Evolutionary conservation across 164 flowering plant genomes (phyloP).

Genomic region (Taxillus chinensis): DNA sequence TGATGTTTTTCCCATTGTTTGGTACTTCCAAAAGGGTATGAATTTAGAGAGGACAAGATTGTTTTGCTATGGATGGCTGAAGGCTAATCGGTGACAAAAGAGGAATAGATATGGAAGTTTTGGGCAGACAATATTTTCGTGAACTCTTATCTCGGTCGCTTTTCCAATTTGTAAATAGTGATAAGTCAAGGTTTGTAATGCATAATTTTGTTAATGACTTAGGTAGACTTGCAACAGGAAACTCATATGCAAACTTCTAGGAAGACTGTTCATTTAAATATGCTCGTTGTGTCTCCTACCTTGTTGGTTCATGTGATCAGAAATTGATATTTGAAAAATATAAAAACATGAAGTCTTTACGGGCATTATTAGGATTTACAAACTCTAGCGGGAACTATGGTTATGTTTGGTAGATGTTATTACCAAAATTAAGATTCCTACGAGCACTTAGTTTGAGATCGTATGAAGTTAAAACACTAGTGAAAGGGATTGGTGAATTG

Average conservation of each 20-base stretch:
- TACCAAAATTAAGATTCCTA: no score
- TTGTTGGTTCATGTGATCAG: neutral
- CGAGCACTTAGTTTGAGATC: no score
- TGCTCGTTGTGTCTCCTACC: constrained; percentile 6
- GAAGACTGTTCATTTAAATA: no score
- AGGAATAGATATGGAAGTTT: constrained; percentile 4
- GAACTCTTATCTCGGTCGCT: constrained; percentile 10
- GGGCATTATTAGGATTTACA: no score
- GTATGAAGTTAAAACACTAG: no score
- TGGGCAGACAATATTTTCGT: constrained; percentile 13
- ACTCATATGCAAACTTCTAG: neutral
- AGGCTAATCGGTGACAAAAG: constrained; percentile 8
- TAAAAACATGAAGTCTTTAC: no score
- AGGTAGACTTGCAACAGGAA: constrained; percentile 8
- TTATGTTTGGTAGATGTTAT: no score
- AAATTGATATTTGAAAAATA: no score
- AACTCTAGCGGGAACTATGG: no score
- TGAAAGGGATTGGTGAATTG: no score
- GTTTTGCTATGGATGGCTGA: constrained; percentile 13
- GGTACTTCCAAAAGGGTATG: constrained; percentile 8
- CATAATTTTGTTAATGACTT: constrained; percentile 11
- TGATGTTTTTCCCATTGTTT: constrained; percentile 10
- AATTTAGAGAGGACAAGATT: constrained; percentile 8
- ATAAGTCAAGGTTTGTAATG: constrained; percentile 1
- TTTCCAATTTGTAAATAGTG: neutral